Percentiles rank a stretch among this genome's conserved stretches.
Conservation (phyloP, 1,139 yeast genomes). For the Magnusiomyces clavatus region DNA sequence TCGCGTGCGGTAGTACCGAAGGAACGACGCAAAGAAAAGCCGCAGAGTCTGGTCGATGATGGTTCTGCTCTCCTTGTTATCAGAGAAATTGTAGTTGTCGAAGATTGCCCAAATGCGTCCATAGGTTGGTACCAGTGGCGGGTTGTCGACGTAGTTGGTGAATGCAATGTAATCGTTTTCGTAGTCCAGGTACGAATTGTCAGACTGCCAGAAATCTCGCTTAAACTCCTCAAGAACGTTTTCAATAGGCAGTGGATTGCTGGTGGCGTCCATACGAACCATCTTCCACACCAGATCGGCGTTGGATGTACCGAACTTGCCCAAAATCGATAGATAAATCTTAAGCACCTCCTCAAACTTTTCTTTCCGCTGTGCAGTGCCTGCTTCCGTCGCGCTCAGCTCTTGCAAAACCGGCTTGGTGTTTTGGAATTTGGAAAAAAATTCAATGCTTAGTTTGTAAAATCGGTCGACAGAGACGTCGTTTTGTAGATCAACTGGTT, state of each 20-base stretch:
- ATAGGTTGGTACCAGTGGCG: slow-evolving; percentile 13
- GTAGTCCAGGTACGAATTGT: slow-evolving; percentile 7
- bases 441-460: not conserved
- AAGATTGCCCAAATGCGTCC: slow-evolving; percentile 10
- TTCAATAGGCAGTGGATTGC: no score
- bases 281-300: not conserved
- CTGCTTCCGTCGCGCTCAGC: slow-evolving; percentile 3
- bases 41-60: not conserved
- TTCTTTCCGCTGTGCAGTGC: slow-evolving; percentile 4
- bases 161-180: slow-evolving; percentile 10
- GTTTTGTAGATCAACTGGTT: not conserved
- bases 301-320: slow-evolving; percentile 1
- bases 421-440: not conserved
- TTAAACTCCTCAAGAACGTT: slow-evolving; percentile 6
- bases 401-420: not conserved
- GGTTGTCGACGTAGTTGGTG: slow-evolving; percentile 10
- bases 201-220: slow-evolving; percentile 5
- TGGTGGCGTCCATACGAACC: not conserved
- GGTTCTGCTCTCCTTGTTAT: not conserved
- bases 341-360: not conserved
- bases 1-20: slow-evolving; percentile 12
- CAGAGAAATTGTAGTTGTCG: slow-evolving; percentile 8
- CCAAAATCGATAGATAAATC: slow-evolving; percentile 2
- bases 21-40: slow-evolving; percentile 7
- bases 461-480: not conserved